Percentiles rank a stretch among this genome's conserved stretches.
These are phyloP conservation scores for Toxoplasma gondii DNA, from an alignment of 169 alveolate species.

Conservation along the genomic window DNA sequence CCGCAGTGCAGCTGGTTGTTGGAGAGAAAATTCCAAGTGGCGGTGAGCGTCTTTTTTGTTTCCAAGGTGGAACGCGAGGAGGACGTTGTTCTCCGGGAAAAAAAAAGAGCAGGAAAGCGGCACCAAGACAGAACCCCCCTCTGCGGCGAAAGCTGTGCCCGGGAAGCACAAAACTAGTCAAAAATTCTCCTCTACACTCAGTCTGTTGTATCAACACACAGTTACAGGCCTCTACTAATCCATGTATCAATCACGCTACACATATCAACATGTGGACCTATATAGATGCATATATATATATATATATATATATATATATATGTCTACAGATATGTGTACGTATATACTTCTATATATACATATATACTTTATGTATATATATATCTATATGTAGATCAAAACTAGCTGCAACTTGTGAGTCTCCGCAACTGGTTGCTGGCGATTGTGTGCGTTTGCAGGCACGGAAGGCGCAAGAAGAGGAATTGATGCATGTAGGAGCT, in stretches of 20 bases:
- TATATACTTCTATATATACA: neutral
- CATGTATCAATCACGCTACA: neutral
- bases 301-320: neutral
- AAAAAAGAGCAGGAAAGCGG: too few species aligned
- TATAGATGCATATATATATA: neutral
- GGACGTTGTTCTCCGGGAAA: too few species aligned
- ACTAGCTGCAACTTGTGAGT: too few species aligned
- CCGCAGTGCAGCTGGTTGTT: constrained; percentile 16
- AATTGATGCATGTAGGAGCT: neutral
- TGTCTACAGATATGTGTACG: neutral
- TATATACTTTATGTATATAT: neutral
- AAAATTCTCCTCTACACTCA: neutral
- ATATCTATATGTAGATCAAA: too few species aligned
- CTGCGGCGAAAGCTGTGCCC: too few species aligned
- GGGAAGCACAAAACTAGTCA: too few species aligned
- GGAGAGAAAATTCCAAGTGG: neutral
- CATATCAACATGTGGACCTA: too few species aligned
- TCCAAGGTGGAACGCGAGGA: too few species aligned
- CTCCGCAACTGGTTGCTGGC: too few species aligned
- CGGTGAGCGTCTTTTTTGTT: constrained; percentile 5
- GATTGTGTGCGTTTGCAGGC: neutral
- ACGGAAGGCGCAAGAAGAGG: constrained; percentile 11
- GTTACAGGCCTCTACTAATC: too few species aligned
- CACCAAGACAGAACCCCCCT: too few species aligned
- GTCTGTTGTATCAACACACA: neutral